phyloP scores from a whole-genome alignment of 2,329 filamentous ascomycete genomes.

The Aspergillus sp. region DNA sequence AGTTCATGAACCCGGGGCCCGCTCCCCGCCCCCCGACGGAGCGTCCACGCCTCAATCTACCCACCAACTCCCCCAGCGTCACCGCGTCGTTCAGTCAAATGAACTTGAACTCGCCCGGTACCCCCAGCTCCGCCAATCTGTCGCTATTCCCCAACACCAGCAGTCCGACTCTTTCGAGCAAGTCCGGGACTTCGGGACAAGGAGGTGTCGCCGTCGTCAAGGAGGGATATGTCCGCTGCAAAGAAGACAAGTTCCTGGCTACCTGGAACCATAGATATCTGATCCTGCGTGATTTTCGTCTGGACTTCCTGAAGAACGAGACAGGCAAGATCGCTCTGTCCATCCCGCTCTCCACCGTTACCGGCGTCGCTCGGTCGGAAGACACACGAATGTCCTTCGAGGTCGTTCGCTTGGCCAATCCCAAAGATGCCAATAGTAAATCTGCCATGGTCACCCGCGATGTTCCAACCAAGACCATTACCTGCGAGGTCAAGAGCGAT shows the following conservation, averaged over 20 bases:
- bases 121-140: constrained; percentile 44
- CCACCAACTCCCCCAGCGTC: constrained; percentile 63
- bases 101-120: constrained; percentile 58
- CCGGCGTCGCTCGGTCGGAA: constrained; percentile 84
- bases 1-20: constrained; percentile 95
- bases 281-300: constrained; percentile 80
- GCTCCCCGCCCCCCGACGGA: constrained; percentile 83
- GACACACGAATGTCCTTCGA: constrained; percentile 88
- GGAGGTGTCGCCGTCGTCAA: constrained; percentile 67
- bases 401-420: constrained; percentile 61
- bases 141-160: constrained; percentile 60
- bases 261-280: constrained; percentile 89
- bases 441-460: constrained; percentile 70
- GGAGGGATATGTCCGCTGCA: constrained; percentile 48
- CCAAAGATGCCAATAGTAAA: constrained; percentile 53
- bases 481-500: constrained; percentile 88
- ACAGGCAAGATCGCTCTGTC: constrained; percentile 80
- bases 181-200: constrained; percentile 51
- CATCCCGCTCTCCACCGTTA: constrained; percentile 75
- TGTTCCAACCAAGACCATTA: constrained; percentile 69
- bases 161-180: constrained; percentile 54
- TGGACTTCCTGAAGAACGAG: constrained; percentile 91
- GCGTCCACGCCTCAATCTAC: constrained; percentile 66
- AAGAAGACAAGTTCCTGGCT: constrained; percentile 71
- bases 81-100: constrained; percentile 59